Conservation (phyloP, 2,329 filamentous ascomycete genomes). For the Alternaria dauci region DNA sequence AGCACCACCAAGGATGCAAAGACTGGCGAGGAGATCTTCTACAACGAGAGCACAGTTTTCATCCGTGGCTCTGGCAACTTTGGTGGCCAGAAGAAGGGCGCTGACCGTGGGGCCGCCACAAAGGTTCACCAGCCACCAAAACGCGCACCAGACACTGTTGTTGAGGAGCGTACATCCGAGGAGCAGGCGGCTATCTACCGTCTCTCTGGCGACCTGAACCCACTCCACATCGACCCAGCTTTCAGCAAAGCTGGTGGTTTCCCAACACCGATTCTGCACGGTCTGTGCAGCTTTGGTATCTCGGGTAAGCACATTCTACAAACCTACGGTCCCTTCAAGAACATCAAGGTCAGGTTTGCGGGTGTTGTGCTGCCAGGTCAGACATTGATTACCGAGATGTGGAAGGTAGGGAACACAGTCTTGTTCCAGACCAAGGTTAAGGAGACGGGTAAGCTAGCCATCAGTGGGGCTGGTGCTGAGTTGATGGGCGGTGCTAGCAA, state of each 20-base stretch:
- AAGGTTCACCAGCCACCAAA: slow-evolving; percentile 80
- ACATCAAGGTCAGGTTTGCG: slow-evolving; percentile 91
- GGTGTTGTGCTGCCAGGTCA: slow-evolving; percentile 86
- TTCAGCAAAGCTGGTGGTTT: slow-evolving; percentile 97
- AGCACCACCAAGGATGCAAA: slow-evolving; percentile 84
- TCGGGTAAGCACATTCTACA: slow-evolving; percentile 89
- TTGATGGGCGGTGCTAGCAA: slow-evolving; percentile 62
- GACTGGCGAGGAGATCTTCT: slow-evolving; percentile 90
- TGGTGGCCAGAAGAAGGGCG: slow-evolving; percentile 79
- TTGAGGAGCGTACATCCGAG: slow-evolving; percentile 85
- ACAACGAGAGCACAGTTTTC: slow-evolving; percentile 95
- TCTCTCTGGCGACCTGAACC: slow-evolving; percentile 93
- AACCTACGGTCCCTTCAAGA: slow-evolving; percentile 83
- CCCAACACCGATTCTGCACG: slow-evolving; percentile 92
- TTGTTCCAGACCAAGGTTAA: slow-evolving; percentile 88
- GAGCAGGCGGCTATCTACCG: slow-evolving; percentile 95
- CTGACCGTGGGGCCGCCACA: slow-evolving; percentile 80
- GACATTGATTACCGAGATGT: slow-evolving; percentile 92
- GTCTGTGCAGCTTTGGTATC: slow-evolving; percentile 94
- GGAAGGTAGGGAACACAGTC: slow-evolving; percentile 82
- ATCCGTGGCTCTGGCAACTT: slow-evolving; percentile 91
- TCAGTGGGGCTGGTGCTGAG: slow-evolving; percentile 82
- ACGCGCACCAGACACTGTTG: slow-evolving; percentile 78
- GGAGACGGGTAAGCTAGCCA: slow-evolving; percentile 90
- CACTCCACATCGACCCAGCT: slow-evolving; percentile 91